Percentiles rank a stretch among this genome's conserved stretches.
These are phyloP conservation scores for Trichosporon sp. DNA, from an alignment of 1,284 basidiomycete species.

Conservation along the genomic window DNA sequence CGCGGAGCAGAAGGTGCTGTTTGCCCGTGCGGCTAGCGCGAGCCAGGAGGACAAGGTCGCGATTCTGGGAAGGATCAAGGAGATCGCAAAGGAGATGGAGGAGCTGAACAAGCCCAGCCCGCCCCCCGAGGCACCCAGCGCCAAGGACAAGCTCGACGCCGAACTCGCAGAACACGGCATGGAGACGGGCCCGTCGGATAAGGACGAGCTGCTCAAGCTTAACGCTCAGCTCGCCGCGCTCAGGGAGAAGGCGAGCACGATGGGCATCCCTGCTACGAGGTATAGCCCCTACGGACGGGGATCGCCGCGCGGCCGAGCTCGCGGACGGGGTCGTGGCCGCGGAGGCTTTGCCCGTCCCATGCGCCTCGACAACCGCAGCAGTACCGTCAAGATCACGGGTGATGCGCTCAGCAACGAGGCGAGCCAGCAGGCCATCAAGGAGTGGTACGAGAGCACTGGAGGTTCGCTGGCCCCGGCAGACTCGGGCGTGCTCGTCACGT, in stretches of 20 bases:
- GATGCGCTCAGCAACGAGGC: constrained; percentile 49
- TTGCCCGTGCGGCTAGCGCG: constrained; percentile 60
- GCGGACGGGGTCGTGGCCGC: constrained; percentile 55
- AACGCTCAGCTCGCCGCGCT: constrained; percentile 37
- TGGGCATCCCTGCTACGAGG: constrained; percentile 38
- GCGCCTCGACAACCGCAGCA: constrained; percentile 86
- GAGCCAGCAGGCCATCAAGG: constrained; percentile 57
- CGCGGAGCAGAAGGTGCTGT: constrained; percentile 80
- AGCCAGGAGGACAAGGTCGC: constrained; percentile 65
- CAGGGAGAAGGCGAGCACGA: constrained; percentile 55
- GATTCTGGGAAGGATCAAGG: constrained; percentile 70
- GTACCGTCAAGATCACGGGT: constrained; percentile 69
- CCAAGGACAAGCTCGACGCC: constrained; percentile 38
- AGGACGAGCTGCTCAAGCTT: constrained; percentile 38
- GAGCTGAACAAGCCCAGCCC: constrained; percentile 36
- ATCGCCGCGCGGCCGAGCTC: constrained; percentile 57
- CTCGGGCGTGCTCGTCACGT: constrained; percentile 33
- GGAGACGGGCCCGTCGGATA: constrained; percentile 52
- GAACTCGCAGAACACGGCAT: constrained; percentile 65
- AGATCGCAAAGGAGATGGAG: constrained; percentile 75
- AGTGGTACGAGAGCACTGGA: constrained; percentile 71
- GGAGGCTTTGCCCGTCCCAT: constrained; percentile 55
- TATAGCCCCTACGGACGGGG: constrained; percentile 61
- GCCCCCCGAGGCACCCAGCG: constrained; percentile 42
- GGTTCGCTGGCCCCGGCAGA: constrained; percentile 19